Conservation (phyloP, 1,284 basidiomycete genomes). For the Laetiporus sulphureus region DNA sequence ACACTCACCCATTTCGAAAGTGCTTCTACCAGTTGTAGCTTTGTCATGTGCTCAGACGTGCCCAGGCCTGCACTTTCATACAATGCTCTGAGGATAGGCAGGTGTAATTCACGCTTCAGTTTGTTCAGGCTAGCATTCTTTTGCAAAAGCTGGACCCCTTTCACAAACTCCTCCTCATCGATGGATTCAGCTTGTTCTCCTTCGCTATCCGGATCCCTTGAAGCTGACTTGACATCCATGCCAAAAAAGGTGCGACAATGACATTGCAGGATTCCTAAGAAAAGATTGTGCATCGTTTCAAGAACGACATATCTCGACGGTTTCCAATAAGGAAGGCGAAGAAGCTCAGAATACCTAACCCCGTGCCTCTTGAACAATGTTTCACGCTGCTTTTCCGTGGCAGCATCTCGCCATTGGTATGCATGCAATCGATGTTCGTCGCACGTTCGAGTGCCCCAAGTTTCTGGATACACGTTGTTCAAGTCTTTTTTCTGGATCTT, state of each 20-base stretch:
- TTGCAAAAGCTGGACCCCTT: too few species aligned
- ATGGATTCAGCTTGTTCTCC: neutral
- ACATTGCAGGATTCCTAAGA: conserved; percentile 18
- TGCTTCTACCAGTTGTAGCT: too few species aligned
- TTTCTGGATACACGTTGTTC: conserved; percentile 10
- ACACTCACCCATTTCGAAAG: too few species aligned
- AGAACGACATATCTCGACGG: conserved; percentile 20
- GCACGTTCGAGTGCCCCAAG: conserved; percentile 9
- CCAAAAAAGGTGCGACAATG: conserved; percentile 21
- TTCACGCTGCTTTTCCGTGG: conserved; percentile 10
- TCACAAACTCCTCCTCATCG: too few species aligned
- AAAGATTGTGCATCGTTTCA: conserved; percentile 27
- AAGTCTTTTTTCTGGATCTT: conserved; percentile 2
- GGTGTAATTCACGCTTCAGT: neutral
- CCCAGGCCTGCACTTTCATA: neutral
- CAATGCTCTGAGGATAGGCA: neutral
- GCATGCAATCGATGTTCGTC: conserved; percentile 14
- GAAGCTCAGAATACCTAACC: conserved; percentile 24
- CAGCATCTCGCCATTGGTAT: conserved; percentile 19
- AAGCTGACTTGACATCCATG: conserved; percentile 2
- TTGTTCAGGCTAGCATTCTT: neutral
- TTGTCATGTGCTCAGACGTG: too few species aligned
- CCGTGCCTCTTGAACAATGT: conserved; percentile 18
- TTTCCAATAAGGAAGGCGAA: conserved; percentile 29
- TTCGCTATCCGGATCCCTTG: neutral